Evolutionary conservation across 2,329 filamentous ascomycete species (phyloP).

Genomic region (Fusarium sarcochroum): DNA sequence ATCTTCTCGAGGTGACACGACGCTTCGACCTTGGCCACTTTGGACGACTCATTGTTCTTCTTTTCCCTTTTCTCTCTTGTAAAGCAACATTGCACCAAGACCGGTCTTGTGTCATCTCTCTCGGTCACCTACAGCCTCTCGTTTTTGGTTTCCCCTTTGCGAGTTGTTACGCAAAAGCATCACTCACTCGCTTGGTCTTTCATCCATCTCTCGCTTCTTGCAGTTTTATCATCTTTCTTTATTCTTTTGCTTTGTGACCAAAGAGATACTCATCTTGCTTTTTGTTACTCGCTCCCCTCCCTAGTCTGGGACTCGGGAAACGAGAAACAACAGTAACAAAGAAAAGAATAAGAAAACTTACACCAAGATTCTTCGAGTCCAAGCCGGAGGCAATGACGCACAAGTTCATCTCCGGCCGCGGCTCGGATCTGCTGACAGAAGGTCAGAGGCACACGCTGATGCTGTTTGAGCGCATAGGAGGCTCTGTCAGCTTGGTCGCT

Average conservation of each 20-base stretch:
- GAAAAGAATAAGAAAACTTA: not conserved
- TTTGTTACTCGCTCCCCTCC: slow-evolving; percentile 15
- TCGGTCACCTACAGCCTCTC: slow-evolving; percentile 16
- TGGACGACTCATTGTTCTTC: slow-evolving; percentile 23
- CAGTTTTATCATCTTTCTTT: not conserved
- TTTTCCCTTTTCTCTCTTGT: not conserved
- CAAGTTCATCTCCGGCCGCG: slow-evolving; percentile 34
- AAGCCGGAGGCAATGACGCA: slow-evolving; percentile 22
- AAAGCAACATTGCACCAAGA: slow-evolving; percentile 2
- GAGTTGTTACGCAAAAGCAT: slow-evolving; percentile 4
- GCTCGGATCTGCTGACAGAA: slow-evolving; percentile 50
- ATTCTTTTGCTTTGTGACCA: not conserved
- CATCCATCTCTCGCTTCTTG: not conserved
- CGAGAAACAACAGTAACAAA: slow-evolving; percentile 1
- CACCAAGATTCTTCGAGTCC: not conserved
- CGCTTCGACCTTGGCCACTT: slow-evolving; percentile 28
- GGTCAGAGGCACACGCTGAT: slow-evolving; percentile 60
- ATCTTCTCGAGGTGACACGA: slow-evolving; percentile 31
- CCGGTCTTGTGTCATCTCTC: slow-evolving; percentile 7
- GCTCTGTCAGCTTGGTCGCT: slow-evolving; percentile 65
- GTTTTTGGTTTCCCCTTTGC: not conserved
- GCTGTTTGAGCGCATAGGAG: slow-evolving; percentile 67
- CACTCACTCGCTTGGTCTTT: not conserved
- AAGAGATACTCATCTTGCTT: not conserved
- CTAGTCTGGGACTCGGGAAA: slow-evolving; percentile 25